Evolutionary conservation across 306 rosid genomes (phyloP), one percentile per base, ranked within the genome.

Genomic region (Trichosanthes truncata): DNA sequence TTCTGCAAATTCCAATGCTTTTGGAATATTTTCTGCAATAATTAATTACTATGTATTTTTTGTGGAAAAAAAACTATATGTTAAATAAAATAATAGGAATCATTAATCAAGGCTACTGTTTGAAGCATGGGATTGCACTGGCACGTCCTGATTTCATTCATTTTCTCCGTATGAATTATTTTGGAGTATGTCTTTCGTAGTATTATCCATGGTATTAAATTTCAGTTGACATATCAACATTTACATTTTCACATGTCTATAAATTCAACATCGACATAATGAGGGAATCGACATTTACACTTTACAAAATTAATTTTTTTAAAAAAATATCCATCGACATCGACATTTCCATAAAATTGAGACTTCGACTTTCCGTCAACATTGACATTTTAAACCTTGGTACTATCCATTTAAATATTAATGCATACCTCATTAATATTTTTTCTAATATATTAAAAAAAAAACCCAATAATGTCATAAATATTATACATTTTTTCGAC

Each of bases 21-120:
- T 46, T 65, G 35, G 61, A 77, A 67, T 79, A 79, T 72, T 73
- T 26, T 78, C 51, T 12, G 38, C 21, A 71, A 43, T 18, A 60
- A 36, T 31, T 81, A 72, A 62, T 76, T 81, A 20, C 46, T 61
- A 38, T 52, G 4, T 57, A 40, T 45, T 80, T 41, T 21, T 12
- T 13, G 0, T 13, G n/a, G 10, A 20, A 7, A 65, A 72, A 9
- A 67, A 67, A 38, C 51, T 38, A 67, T 67, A 67, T 38, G 9
- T 4, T 69, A 41, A 69, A 80, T 53, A 36, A 61, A 60, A 23
- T 3, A 43, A 46, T 74, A 36, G 48, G 48, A 67, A 36, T 20
- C 48, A 74, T 13, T 71, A 4, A 71, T 45, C 26, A 17, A 74
- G 7, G 43, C 15, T 26, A 74, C 78, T 74, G 60, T 74, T 49